Conservation (phyloP, 2,329 filamentous ascomycete genomes). For the Pseudodiploospora longispora region DNA sequence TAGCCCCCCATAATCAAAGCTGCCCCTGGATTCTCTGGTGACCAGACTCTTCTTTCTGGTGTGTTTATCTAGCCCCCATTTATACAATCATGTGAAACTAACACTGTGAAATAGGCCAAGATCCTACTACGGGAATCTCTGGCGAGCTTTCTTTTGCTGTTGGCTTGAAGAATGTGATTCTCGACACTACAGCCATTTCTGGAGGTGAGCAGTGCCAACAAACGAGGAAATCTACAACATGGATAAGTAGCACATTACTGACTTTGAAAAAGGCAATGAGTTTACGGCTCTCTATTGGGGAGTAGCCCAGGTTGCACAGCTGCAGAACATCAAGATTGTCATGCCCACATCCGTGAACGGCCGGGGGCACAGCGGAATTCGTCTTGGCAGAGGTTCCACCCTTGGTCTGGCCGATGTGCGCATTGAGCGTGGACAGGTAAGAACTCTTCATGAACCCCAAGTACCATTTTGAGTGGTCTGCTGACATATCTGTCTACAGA, state of each 20-base stretch:
- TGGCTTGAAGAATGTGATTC: conserved; percentile 33
- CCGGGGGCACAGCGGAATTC: conserved; percentile 33
- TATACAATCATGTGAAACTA: not conserved
- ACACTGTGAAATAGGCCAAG: conserved; percentile 15
- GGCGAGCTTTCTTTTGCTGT: conserved; percentile 36
- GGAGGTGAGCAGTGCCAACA: conserved; percentile 14
- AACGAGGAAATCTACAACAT: too few species aligned
- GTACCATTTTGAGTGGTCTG: not conserved
- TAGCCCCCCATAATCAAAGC: conserved; percentile 34
- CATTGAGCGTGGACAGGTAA: conserved; percentile 26
- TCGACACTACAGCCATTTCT: conserved; percentile 32
- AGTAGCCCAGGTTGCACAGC: conserved; percentile 34
- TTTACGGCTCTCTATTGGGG: conserved; percentile 37
- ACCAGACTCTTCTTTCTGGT: conserved; percentile 26
- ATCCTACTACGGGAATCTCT: conserved; percentile 22
- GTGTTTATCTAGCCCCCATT: not conserved
- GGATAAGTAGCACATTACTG: too few species aligned
- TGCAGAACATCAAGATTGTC: conserved; percentile 35
- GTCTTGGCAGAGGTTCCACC: conserved; percentile 32
- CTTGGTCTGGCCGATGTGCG: conserved; percentile 32
- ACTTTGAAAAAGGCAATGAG: conserved; percentile 11
- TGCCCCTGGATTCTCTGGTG: conserved; percentile 24
- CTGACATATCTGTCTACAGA: conserved; percentile 15
- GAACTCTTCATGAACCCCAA: not conserved
- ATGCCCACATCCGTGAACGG: conserved; percentile 29